Conservation (phyloP, 345 rosid species). For the Geranium brycei region DNA sequence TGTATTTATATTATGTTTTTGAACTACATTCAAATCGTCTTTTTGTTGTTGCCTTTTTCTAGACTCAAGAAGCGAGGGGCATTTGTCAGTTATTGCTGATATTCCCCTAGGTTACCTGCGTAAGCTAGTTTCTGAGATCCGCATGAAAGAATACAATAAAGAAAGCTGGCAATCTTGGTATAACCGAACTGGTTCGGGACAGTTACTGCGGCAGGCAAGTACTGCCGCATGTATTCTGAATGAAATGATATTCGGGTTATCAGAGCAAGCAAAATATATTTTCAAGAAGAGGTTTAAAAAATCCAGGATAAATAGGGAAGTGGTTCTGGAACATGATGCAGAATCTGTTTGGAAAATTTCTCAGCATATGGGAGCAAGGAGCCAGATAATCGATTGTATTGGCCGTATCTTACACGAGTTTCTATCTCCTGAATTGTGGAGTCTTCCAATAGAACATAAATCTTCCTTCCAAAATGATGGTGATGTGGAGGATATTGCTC, state of each 20-base stretch:
- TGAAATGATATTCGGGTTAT: slow-evolving; percentile 80
- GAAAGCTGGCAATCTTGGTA: slow-evolving; percentile 86
- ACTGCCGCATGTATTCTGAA: slow-evolving; percentile 74
- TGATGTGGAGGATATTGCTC: slow-evolving; percentile 34
- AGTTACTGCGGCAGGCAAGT: slow-evolving; percentile 65
- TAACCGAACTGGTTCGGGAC: slow-evolving; percentile 60
- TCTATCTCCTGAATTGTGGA: slow-evolving; percentile 75
- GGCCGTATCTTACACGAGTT: slow-evolving; percentile 85
- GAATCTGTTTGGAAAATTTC: slow-evolving; percentile 45
- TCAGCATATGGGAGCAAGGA: slow-evolving; percentile 26
- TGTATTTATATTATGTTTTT: slow-evolving; percentile 8
- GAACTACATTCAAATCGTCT: slow-evolving; percentile 13
- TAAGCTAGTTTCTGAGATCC: slow-evolving; percentile 60
- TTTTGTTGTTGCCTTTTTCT: slow-evolving; percentile 23
- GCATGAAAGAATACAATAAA: slow-evolving; percentile 41
- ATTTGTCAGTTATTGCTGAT: slow-evolving; percentile 53
- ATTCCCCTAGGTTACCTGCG: slow-evolving; percentile 56
- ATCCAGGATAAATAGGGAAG: slow-evolving; percentile 23
- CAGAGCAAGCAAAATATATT: slow-evolving; percentile 42
- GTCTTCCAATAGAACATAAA: slow-evolving; percentile 53
- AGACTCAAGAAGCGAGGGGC: slow-evolving; percentile 50
- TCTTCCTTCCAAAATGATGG: slow-evolving; percentile 23
- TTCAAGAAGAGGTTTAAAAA: slow-evolving; percentile 44
- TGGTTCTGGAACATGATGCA: slow-evolving; percentile 12
- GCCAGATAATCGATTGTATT: slow-evolving; percentile 51